Percentiles rank a stretch among this genome's conserved stretches.
Conservation (phyloP, 139 green algal species). For the Chlorokybus atmophyticus region DNA sequence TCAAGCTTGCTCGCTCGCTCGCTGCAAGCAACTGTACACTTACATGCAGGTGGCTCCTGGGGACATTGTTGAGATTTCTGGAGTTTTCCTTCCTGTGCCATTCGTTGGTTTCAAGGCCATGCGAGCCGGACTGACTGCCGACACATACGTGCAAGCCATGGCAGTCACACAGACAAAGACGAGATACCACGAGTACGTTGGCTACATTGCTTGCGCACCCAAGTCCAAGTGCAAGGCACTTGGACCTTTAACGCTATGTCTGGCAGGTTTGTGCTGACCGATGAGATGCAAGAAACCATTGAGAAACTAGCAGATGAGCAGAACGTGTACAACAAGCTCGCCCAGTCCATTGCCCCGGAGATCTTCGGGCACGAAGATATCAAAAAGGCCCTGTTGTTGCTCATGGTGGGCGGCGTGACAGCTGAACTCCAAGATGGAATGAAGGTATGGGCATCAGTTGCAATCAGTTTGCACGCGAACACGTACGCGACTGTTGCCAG, state of each 20-base stretch:
- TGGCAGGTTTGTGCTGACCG: too few relatives aligned
- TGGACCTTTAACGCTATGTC: too few relatives aligned
- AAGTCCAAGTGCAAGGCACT: too few relatives aligned
- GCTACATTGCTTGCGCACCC: too few relatives aligned
- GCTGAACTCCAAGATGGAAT: constrained; percentile 77
- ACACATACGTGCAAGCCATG: constrained; percentile 79
- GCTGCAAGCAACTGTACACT: neutral
- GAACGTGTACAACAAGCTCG: constrained; percentile 31
- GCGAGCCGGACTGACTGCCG: constrained; percentile 61
- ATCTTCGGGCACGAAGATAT: constrained; percentile 43
- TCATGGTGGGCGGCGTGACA: constrained; percentile 79
- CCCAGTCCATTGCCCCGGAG: constrained; percentile 35
- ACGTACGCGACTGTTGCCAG: too few relatives aligned
- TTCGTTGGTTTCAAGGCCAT: constrained; percentile 68
- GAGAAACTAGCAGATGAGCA: too few relatives aligned
- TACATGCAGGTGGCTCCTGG: constrained; percentile 39
- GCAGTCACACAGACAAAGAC: constrained; percentile 62
- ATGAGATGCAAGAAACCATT: too few relatives aligned
- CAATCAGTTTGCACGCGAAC: too few relatives aligned
- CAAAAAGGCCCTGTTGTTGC: constrained; percentile 74
- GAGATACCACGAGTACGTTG: constrained; percentile 16
- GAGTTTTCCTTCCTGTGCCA: constrained; percentile 84
- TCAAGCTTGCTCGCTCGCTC: neutral
- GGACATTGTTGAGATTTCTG: constrained; percentile 65
- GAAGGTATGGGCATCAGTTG: constrained; percentile 48